Percentiles rank a stretch among this genome's conserved stretches.
Evolutionary conservation across 176 grass and related monocot genomes (phyloP).

Genomic region (Elaeis guineensis): DNA sequence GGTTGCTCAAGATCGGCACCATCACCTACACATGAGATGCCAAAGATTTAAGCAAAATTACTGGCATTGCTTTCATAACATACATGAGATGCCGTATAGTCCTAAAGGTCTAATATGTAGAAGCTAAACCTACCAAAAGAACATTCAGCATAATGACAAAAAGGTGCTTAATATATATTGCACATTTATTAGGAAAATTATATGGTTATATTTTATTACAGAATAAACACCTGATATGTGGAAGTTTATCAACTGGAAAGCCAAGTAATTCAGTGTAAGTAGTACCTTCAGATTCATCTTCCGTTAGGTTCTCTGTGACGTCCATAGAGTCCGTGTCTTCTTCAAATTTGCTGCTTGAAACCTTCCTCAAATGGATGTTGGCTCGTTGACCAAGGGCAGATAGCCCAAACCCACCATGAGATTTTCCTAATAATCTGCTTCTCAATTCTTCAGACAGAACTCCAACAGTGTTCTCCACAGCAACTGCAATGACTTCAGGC

Average conservation of each 20-base stretch:
- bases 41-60: too few species aligned
- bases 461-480: conserved; percentile 47
- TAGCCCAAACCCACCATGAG: conserved; percentile 10
- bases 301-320: conserved; percentile 26
- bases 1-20: conserved; percentile 21
- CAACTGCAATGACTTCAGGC: conserved; percentile 75
- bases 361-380: conserved; percentile 33
- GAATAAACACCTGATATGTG: too few species aligned
- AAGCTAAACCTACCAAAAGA: too few species aligned
- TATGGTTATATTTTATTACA: too few species aligned
- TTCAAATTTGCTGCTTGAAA: conserved; percentile 23
- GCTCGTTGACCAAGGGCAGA: conserved; percentile 13
- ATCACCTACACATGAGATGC: conserved; percentile 20
- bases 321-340: conserved; percentile 28
- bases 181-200: too few species aligned
- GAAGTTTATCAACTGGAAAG: too few species aligned
- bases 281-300: conserved; percentile 48
- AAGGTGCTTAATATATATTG: too few species aligned
- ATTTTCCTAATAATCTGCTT: conserved; percentile 52
- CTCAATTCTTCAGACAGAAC: conserved; percentile 39
- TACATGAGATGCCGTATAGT: too few species aligned
- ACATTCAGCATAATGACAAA: too few species aligned
- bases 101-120: too few species aligned
- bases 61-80: too few species aligned
- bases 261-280: neutral